Conservation (phyloP, 805 yeast species). For the Ogataea polymorpha region DNA sequence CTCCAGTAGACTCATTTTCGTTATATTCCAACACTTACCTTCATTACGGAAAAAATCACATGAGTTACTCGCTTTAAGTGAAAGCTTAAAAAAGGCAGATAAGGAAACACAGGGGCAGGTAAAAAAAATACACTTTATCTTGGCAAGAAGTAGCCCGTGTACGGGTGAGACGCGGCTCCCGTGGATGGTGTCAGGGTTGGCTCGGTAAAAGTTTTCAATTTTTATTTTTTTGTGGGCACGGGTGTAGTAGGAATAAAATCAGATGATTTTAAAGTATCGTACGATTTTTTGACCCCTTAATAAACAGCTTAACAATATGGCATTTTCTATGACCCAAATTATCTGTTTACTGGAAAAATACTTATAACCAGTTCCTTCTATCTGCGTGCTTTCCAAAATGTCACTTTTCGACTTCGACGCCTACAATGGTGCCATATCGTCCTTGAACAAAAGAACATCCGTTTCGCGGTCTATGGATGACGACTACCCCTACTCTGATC, state of each 20-base stretch:
- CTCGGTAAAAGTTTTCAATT: too few species aligned
- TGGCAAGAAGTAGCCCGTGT: too few species aligned
- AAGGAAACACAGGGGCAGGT: too few species aligned
- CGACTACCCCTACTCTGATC: conserved; percentile 26
- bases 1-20: too few species aligned
- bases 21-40: too few species aligned
- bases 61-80: too few species aligned
- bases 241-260: background rate
- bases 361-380: background rate
- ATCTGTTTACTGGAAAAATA: background rate
- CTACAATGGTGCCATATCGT: conserved; percentile 30
- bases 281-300: background rate
- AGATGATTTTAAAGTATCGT: background rate
- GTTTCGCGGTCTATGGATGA: background rate
- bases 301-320: background rate
- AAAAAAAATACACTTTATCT: too few species aligned
- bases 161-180: too few species aligned
- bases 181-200: background rate
- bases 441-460: conserved; percentile 15
- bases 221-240: background rate
- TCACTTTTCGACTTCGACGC: conserved; percentile 31
- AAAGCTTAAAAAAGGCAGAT: too few species aligned
- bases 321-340: background rate
- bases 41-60: too few species aligned
- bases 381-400: conserved; percentile 12